These are phyloP conservation scores for Phaeosphaeriaceae sp. DNA, from an alignment of 2,329 filamentous ascomycete species.

Conservation along the genomic window DNA sequence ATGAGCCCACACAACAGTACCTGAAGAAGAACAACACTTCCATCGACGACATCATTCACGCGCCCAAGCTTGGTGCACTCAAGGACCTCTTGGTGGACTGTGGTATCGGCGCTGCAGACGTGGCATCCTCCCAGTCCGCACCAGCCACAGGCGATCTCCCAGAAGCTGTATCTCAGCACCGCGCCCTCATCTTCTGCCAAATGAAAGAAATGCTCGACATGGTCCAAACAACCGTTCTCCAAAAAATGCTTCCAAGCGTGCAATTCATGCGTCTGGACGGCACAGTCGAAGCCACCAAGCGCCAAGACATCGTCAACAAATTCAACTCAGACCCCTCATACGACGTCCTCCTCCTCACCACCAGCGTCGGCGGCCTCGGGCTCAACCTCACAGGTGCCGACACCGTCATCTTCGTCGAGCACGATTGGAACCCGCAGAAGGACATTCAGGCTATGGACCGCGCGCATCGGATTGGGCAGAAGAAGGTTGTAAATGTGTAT, in stretches of 20 bases:
- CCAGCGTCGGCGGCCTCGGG: conserved; percentile 90
- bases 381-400: conserved; percentile 96
- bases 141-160: conserved; percentile 61
- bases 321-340: conserved; percentile 99
- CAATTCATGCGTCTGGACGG: conserved; percentile 95
- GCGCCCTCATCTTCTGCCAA: conserved; percentile 96
- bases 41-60: conserved; percentile 84
- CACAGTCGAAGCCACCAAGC: conserved; percentile 86
- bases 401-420: conserved; percentile 98
- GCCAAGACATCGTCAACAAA: conserved; percentile 97
- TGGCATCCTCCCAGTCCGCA: conserved; percentile 54
- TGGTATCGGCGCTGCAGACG: conserved; percentile 75
- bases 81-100: conserved; percentile 97
- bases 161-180: conserved; percentile 91
- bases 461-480: conserved; percentile 96
- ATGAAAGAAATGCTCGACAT: conserved; percentile 99
- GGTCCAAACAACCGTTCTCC: conserved; percentile 92
- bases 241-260: conserved; percentile 87
- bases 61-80: conserved; percentile 89
- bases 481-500: conserved; percentile 99
- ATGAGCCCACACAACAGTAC: conserved; percentile 83
- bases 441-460: conserved; percentile 99
- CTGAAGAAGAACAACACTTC: conserved; percentile 79
- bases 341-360: conserved; percentile 91
- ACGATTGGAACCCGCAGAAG: conserved; percentile 99